Evolutionary conservation across 768 basidiomycete genomes (phyloP).

Genomic region (Fomitopsis serialis): DNA sequence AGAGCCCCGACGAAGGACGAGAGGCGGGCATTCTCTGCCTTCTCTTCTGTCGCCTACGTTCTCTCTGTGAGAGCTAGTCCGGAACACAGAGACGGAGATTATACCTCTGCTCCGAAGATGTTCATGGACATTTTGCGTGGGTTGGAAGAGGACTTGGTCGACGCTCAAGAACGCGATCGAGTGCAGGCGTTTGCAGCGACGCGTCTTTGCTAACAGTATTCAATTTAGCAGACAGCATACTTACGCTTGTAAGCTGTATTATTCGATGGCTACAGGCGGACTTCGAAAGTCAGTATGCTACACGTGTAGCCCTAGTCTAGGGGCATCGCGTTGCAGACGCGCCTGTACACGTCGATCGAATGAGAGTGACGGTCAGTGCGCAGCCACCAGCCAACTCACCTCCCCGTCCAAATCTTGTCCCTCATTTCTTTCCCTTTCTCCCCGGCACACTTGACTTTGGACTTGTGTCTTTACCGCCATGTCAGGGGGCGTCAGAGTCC

Average conservation of each 20-base stretch:
- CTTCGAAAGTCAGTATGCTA: too few species aligned
- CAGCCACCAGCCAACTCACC: background rate
- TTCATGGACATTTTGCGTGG: conserved; percentile 51
- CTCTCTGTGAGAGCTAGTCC: background rate
- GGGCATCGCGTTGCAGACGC: background rate
- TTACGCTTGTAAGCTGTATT: too few species aligned
- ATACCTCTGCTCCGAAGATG: conserved; percentile 63
- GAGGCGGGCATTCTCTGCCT: conserved; percentile 96
- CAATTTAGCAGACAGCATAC: background rate
- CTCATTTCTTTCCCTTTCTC: conserved; percentile 10
- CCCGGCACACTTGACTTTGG: background rate
- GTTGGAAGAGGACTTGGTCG: background rate
- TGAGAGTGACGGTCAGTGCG: conserved; percentile 1
- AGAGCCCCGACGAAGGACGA: conserved; percentile 97
- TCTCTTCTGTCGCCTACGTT: conserved; percentile 80
- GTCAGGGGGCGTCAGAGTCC: conserved; percentile 52
- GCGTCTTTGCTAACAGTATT: background rate
- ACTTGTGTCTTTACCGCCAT: conserved; percentile 18
- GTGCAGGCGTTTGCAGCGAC: background rate
- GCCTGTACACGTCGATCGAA: conserved; percentile 11
- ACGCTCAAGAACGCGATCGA: background rate
- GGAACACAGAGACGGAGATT: background rate
- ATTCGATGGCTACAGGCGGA: too few species aligned
- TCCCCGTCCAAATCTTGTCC: conserved; percentile 1
- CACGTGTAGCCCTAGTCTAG: background rate